These are phyloP conservation scores for Fraxinus greggii DNA, from an alignment of 305 asterid genomes.

Conservation along the genomic window DNA sequence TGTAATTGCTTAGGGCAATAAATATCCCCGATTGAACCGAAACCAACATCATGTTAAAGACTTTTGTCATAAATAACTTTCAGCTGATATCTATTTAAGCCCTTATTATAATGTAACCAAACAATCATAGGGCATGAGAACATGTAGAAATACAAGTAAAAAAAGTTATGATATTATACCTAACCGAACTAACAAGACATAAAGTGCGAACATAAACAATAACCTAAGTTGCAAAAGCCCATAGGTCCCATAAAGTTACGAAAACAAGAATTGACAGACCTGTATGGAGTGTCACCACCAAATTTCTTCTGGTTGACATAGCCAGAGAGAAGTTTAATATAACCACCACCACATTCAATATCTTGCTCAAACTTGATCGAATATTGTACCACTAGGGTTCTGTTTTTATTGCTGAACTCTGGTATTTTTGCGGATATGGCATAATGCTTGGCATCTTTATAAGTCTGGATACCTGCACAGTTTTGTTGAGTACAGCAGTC, in stretches of 20 bases:
- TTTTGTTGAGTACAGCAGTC: not conserved
- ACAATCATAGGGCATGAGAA: not conserved
- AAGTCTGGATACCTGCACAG: conserved; percentile 73
- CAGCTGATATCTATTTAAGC: not conserved
- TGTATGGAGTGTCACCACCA: conserved; percentile 97
- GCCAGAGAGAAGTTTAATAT: conserved; percentile 88
- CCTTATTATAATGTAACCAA: not conserved
- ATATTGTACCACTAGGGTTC: conserved; percentile 79
- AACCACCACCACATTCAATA: conserved; percentile 96
- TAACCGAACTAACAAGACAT: not conserved
- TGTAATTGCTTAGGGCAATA: not conserved
- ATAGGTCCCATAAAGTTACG: not conserved
- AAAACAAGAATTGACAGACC: conserved; percentile 34
- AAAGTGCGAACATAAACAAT: not conserved
- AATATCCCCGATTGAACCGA: not conserved
- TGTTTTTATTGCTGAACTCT: conserved; percentile 78
- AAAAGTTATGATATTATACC: not conserved
- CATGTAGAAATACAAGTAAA: not conserved
- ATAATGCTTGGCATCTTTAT: conserved; percentile 77
- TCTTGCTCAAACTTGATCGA: conserved; percentile 86
- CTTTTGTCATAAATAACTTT: not conserved
- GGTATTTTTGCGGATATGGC: conserved; percentile 90
- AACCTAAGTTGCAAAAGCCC: not conserved
- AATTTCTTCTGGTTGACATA: conserved; percentile 89
- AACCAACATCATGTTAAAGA: not conserved